phyloP scores from a whole-genome alignment of 2,329 filamentous ascomycete species.

The Plectosphaerella plurivora region DNA sequence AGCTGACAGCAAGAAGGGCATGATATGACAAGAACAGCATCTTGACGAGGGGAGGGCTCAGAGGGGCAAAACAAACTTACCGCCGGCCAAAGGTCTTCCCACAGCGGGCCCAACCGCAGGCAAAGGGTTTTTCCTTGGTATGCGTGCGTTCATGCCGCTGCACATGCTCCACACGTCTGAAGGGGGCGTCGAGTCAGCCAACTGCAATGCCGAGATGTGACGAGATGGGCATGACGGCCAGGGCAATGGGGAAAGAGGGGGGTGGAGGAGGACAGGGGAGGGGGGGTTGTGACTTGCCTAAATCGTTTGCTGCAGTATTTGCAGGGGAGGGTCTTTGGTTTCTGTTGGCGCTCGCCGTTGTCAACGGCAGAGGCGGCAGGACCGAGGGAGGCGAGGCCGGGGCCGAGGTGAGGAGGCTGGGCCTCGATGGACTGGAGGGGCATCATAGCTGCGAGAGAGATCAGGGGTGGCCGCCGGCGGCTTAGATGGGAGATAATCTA shows the following conservation, averaged over 20 bases:
- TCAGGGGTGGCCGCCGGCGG: constrained; percentile 1
- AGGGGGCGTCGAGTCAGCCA: constrained; percentile 33
- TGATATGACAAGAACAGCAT: not conserved
- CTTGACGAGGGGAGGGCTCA: not conserved
- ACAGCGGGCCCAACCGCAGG: constrained; percentile 54
- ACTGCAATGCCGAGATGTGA: constrained; percentile 14
- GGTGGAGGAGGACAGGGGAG: not conserved
- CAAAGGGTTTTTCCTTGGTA: constrained; percentile 62
- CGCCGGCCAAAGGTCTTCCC: constrained; percentile 59
- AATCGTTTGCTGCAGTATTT: constrained; percentile 61
- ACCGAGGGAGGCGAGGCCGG: constrained; percentile 11
- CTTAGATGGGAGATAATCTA: not conserved
- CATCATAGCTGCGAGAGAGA: constrained; percentile 37
- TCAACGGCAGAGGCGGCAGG: constrained; percentile 29
- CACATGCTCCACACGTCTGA: constrained; percentile 60
- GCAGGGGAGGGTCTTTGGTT: constrained; percentile 59
- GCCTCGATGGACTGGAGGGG: constrained; percentile 50
- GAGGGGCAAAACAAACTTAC: constrained; percentile 34
- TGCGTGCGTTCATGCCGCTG: constrained; percentile 61
- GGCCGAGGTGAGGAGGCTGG: constrained; percentile 23
- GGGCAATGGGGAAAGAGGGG: constrained; percentile 10
- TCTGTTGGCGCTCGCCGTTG: constrained; percentile 50
- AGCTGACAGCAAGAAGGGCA: not conserved
- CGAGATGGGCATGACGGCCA: constrained; percentile 12
- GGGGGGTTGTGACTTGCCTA: constrained; percentile 38